Evolutionary conservation across 2,329 filamentous ascomycete genomes (phyloP), one percentile per base, ranked within the genome.

Genomic region (Aplosporella prunicola): DNA sequence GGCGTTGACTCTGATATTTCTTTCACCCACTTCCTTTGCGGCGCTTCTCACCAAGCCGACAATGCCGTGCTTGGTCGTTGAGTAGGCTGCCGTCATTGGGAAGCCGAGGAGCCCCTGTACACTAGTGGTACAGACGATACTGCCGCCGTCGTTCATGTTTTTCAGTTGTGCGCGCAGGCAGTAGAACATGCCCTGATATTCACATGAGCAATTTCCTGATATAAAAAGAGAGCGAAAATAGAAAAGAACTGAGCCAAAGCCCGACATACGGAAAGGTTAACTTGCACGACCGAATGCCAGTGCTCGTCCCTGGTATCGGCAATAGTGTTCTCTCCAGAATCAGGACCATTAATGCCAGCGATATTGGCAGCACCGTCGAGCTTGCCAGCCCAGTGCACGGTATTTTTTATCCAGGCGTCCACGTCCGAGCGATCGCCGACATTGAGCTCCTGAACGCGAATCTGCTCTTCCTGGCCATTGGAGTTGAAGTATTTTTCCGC

Each of bases 31-130:
- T 42, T 63, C 59, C 43, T 58, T 60, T 2, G 60, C 57, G 30
- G 56, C 51, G 23, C 47, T 53, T 35, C 47, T 58, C 22, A 55
- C 60, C 41, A 63, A 34, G 3, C 46, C 46, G n/a, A 45, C 34
- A 2, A 48, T 37, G 6, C 42, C 47, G 20, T 45, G 43, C 20
- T 47, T 49, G 2, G 37, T 20, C 2, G 40, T 41, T 2, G 41
- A 17, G 31, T 44, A 47, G 25, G 29, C 23, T 6, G 31, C 49
- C 26, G 55, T 51, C 28, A 51, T 52, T 37, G 24, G 36, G 35
- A 36, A 51, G 58, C 62, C 62, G 45, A 60, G 55, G 2, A 62
- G 48, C 13, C 70, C 71, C 36, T 69, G 69, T 27, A 67, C 65
- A 18, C 64, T 71, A 27, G 66, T 58, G 22, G 68, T 57, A 43